Evolutionary conservation across 2,329 filamentous ascomycete species (phyloP).

Genomic region (Xylariaceae sp.): DNA sequence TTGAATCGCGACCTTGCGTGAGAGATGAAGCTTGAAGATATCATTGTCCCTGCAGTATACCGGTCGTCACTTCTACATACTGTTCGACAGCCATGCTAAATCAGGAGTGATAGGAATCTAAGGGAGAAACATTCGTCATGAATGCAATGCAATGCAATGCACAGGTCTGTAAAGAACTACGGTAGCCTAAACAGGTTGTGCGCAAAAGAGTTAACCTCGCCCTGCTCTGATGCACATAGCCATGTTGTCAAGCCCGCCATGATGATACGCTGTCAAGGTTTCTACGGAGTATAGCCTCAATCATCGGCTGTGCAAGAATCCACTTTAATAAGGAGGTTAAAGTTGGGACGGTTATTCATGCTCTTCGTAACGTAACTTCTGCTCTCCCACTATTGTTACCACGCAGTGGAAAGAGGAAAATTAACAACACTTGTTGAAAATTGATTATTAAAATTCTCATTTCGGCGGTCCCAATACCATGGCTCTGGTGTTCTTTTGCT

Average conservation of each 20-base stretch:
- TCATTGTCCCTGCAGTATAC: no score
- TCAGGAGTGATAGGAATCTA: no score
- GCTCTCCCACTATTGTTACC: slow-evolving; percentile 9
- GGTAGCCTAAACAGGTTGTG: no score
- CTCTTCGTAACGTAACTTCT: slow-evolving; percentile 8
- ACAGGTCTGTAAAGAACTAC: no score
- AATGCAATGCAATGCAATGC: no score
- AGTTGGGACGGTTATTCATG: neutral
- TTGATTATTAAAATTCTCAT: neutral
- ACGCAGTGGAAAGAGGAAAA: neutral
- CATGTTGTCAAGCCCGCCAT: neutral
- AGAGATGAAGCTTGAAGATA: no score
- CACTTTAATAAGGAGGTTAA: neutral
- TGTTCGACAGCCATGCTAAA: no score
- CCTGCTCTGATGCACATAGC: neutral
- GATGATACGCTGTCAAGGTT: neutral
- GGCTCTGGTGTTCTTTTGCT: neutral
- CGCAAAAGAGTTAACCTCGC: neutral
- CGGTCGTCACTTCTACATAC: no score
- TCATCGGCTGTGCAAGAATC: neutral
- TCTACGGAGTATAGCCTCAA: neutral
- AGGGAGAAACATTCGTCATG: no score
- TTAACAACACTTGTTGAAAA: no score
- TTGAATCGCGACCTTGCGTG: no score
- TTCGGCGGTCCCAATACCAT: neutral